Conservation (phyloP, 441 rosid genomes). For the Eruca vesicaria region DNA sequence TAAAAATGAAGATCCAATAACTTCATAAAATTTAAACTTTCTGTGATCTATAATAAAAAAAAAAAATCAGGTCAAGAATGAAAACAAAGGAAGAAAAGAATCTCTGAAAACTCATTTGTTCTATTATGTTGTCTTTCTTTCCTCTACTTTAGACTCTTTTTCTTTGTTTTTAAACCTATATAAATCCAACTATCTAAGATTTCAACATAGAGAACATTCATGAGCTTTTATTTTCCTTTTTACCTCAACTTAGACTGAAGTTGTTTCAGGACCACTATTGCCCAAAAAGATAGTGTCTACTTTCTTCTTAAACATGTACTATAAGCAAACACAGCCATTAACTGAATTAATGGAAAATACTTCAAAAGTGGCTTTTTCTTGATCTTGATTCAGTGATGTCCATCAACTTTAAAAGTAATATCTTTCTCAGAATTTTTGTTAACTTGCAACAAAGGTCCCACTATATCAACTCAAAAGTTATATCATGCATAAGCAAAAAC, state of each 20-base stretch:
- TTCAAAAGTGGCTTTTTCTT: slow-evolving; percentile 68
- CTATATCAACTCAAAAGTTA: slow-evolving; percentile 52
- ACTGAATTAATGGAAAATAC: slow-evolving; percentile 74
- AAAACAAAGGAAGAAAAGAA: neutral
- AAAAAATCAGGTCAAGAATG: too few relatives aligned
- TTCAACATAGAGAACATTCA: neutral
- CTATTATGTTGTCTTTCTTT: neutral
- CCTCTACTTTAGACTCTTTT: too few relatives aligned
- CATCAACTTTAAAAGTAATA: slow-evolving; percentile 74
- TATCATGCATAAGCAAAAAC: neutral
- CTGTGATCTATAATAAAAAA: neutral
- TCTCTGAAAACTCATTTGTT: neutral
- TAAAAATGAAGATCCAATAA: neutral
- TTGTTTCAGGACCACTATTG: slow-evolving; percentile 98
- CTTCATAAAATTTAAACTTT: neutral
- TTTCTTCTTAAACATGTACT: slow-evolving; percentile 38
- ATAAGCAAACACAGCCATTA: neutral
- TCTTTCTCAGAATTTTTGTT: slow-evolving; percentile 67
- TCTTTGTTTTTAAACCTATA: neutral
- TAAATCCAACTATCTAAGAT: neutral
- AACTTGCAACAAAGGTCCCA: slow-evolving; percentile 88
- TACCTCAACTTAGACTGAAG: slow-evolving; percentile 99
- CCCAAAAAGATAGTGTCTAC: slow-evolving; percentile 97
- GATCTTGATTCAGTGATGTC: slow-evolving; percentile 61
- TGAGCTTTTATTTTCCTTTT: neutral